Evolutionary conservation across 345 rosid species (phyloP), one percentile per base, ranked within the genome.

Genomic region (Pseudoturritis turrita): DNA sequence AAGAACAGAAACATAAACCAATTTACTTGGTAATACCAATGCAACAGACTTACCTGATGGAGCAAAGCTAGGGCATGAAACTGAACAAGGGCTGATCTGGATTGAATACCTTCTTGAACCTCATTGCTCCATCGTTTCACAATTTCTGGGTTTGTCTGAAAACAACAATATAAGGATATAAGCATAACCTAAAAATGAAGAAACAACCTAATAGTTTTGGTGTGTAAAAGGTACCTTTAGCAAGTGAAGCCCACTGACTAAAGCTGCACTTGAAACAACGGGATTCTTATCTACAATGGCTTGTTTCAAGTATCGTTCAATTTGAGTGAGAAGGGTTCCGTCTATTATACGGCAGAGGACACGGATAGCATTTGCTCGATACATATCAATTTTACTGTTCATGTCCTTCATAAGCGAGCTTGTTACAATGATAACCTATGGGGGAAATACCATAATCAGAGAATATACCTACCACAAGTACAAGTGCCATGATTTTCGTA

Each of bases 111-210:
- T 86, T 94, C 99, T 80, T 91, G 97, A 72, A 95, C 96, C 83
- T 95, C 99, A 68, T 95, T 95, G 70, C 99, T 95, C 97, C 99
- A 91, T 73, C 99, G 84, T 80, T 91, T 95, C 55, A 95, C 99
- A 71, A 93, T 89, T 80, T 90, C 94, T 1, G 96, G 96, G 78
- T 81, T 90, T 53, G 91, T 81, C 96, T 90, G 81, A 51, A 49
- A 80, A 71, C 59, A 70, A 47, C 37, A 45, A 23, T 39, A 29
- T 23, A 39, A 64, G 67, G 46, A 33, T 40, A 19, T 15, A 33
- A 29, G 50, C 26, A 58, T 41, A 64, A 60, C 52, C 49, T 49
- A 13, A 7, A 7, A 47, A 43, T 5, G 11, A 44, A 29, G 28
- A 57, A 26, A 43, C 64, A 65, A 43, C 12, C 36, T 13, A 65